Evolutionary conservation across 257 asterid species (phyloP).

Genomic region (Solanum lycopersicoides): DNA sequence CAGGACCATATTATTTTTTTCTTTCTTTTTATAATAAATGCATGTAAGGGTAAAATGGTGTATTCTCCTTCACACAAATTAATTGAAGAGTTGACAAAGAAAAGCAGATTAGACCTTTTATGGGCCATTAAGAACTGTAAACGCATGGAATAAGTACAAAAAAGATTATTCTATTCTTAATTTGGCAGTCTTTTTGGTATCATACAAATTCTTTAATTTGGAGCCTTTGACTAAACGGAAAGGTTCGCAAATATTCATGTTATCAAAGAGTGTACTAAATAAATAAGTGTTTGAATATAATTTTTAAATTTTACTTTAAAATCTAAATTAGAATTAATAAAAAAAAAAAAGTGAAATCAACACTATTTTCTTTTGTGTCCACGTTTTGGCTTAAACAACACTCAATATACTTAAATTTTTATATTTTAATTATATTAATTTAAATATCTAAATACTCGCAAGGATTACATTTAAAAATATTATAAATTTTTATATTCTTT

Average conservation of each 20-base stretch:
- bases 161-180: background rate
- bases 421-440: too few species aligned
- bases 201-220: constrained; percentile 1
- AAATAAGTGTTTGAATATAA: too few species aligned
- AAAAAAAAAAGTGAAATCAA: too few species aligned
- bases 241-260: background rate
- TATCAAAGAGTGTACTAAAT: background rate
- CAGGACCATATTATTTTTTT: background rate
- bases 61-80: constrained; percentile 1
- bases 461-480: too few species aligned
- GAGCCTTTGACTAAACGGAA: background rate
- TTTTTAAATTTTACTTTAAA: background rate
- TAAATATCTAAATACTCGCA: too few species aligned
- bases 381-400: too few species aligned
- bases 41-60: background rate
- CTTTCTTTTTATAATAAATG: background rate
- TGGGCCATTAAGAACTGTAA: background rate
- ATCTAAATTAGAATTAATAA: background rate
- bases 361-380: too few species aligned
- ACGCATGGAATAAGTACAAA: background rate
- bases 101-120: background rate
- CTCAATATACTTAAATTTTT: too few species aligned
- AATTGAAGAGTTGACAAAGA: constrained; percentile 31
- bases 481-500: too few species aligned
- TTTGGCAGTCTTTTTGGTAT: background rate